Evolutionary conservation across 371 early-diverging fungal genomes (phyloP).

Genomic region (Mortierella sp.): DNA sequence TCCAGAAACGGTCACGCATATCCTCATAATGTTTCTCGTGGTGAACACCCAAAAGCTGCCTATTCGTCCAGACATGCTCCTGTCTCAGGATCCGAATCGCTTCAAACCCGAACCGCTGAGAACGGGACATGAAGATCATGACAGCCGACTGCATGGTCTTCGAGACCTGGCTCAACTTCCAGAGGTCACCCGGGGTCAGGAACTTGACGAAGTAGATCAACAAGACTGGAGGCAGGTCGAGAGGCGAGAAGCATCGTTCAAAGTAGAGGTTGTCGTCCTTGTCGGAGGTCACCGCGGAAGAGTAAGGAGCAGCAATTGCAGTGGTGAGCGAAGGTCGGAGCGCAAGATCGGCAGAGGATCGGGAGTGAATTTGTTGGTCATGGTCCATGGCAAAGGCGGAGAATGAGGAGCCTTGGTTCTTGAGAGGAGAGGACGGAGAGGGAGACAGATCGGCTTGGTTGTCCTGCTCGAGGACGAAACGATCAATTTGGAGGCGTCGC

Average conservation of each 20-base stretch:
- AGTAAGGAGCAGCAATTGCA: not conserved
- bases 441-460: not conserved
- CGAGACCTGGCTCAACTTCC: slow-evolving; percentile 35
- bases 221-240: slow-evolving; percentile 19
- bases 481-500: not conserved
- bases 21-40: slow-evolving; percentile 17
- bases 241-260: slow-evolving; percentile 26
- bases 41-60: not conserved
- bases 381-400: not conserved
- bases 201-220: slow-evolving; percentile 20
- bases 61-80: not conserved
- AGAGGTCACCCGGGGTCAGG: slow-evolving; percentile 32
- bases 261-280: not conserved
- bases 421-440: not conserved
- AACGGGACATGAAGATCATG: slow-evolving; percentile 10
- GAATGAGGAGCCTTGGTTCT: not conserved
- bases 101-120: slow-evolving; percentile 19
- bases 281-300: not conserved
- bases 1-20: slow-evolving; percentile 10
- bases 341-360: not conserved
- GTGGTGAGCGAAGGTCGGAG: not conserved
- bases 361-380: not conserved
- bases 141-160: slow-evolving; percentile 11
- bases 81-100: slow-evolving; percentile 16
- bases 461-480: slow-evolving; percentile 1